A percentile compares a stretch with the other conserved stretches of the same genome.
phyloP scores from a whole-genome alignment of 2,329 filamentous ascomycete species.

The Rutstroemia sp. region DNA sequence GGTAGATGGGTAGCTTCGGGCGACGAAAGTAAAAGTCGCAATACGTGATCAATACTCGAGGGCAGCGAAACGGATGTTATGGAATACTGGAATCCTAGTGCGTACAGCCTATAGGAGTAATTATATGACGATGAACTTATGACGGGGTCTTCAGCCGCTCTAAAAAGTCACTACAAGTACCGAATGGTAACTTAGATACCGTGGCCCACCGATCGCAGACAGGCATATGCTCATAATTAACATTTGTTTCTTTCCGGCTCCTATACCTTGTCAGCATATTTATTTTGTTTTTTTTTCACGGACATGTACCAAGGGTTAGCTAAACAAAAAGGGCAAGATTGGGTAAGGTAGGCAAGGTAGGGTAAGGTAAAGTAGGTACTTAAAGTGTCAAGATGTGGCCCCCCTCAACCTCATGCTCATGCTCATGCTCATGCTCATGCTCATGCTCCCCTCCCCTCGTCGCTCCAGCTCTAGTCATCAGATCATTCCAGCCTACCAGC shows the following conservation, averaged over 20 bases:
- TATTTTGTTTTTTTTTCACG: slow-evolving; percentile 22
- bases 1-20: not conserved
- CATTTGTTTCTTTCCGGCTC: slow-evolving; percentile 12
- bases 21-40: not conserved
- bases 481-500: slow-evolving; percentile 13
- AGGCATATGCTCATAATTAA: slow-evolving; percentile 14
- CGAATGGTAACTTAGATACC: slow-evolving; percentile 32
- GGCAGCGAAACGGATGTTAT: not conserved
- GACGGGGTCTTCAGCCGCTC: slow-evolving; percentile 24
- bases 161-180: slow-evolving; percentile 36
- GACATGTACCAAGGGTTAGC: slow-evolving; percentile 23
- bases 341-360: too few relatives aligned
- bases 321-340: too few relatives aligned
- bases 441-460: not conserved
- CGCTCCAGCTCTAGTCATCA: slow-evolving; percentile 18
- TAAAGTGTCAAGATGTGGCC: slow-evolving; percentile 18
- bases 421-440: too few relatives aligned
- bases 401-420: not conserved
- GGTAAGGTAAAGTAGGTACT: slow-evolving; percentile 8
- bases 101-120: not conserved
- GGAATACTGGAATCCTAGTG: not conserved
- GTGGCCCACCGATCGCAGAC: slow-evolving; percentile 29
- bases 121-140: not conserved
- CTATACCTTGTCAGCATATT: slow-evolving; percentile 22
- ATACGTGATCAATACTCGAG: slow-evolving; percentile 5